Evolutionary conservation across 1,139 yeast genomes (phyloP).

Genomic region (Neolecta irregularis): DNA sequence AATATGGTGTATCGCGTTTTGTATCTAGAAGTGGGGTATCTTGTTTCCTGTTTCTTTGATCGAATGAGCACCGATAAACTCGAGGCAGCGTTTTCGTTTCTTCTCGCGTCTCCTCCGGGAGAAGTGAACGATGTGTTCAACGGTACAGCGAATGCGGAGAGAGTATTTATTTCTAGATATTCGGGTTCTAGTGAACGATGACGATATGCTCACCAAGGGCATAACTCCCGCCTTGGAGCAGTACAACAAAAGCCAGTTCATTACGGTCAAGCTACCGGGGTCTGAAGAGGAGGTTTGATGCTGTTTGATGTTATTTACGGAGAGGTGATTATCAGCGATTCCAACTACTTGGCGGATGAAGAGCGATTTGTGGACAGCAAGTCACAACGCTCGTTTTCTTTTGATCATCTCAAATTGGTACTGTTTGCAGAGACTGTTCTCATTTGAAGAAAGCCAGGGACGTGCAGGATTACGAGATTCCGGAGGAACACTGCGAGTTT

Average conservation of each 20-base stretch:
- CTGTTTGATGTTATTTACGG: constrained; percentile 7
- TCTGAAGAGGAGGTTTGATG: constrained; percentile 18
- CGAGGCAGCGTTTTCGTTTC: no score
- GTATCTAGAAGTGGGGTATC: no score
- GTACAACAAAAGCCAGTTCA: constrained; percentile 31
- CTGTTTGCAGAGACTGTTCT: not conserved
- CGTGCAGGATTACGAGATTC: constrained; percentile 12
- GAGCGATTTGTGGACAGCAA: constrained; percentile 34
- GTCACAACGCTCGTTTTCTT: constrained; percentile 38
- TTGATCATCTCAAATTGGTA: constrained; percentile 37
- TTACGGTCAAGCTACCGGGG: constrained; percentile 28
- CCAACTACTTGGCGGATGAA: constrained; percentile 31
- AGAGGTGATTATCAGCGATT: constrained; percentile 30
- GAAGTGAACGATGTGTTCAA: constrained; percentile 16
- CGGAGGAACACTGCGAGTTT: constrained; percentile 2
- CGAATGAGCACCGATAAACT: no score
- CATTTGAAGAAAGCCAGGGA: constrained; percentile 13
- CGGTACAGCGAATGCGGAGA: not conserved
- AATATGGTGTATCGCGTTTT: no score
- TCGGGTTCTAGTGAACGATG: constrained; percentile 25
- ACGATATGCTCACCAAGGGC: constrained; percentile 20
- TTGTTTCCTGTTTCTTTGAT: no score
- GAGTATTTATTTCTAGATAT: constrained; percentile 18
- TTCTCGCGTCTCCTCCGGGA: constrained; percentile 11
- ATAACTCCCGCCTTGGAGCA: constrained; percentile 27